Evolutionary conservation across 2,329 filamentous ascomycete genomes (phyloP), one percentile per base, ranked within the genome.

Genomic region (Botrytis fragariae): DNA sequence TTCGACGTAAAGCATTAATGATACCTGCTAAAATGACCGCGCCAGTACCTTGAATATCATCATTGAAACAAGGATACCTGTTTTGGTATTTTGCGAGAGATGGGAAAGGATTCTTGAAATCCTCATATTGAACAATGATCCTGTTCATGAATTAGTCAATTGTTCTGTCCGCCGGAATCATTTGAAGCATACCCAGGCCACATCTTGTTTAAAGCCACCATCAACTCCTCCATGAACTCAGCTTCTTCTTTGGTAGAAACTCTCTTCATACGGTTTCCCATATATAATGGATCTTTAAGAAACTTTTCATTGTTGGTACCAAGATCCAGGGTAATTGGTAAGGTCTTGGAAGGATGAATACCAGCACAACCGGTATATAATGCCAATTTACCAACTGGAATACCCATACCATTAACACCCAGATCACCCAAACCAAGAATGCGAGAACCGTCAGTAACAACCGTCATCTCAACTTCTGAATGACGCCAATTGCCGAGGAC

Each of bases 11-110:
- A 0, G 89, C 93, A 0, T 93, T 89, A 83, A 93, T 90, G 76
- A 97, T 90, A 3, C 92, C 93, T 0, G 93, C 93, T 0, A 97
- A 86, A 0, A 94, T 95, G 1, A 97, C 93, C 73, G 93, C 95
- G 0, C 94, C 94, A 0, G 94, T 97, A 1, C 94, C 94, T 81
- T 97, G 93, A 0, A 97, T 91, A 81, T 97, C 94, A 74, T 97
- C 94, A 79, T 97, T 97, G 85, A 97, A 97, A 81, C 93, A 96
- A 0, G 93, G 87, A n/a, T 95, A 91, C 71, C 92, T 81, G 0
- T 90, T 85, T 3, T 91, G 88, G 78, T 95, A 97, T 65, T 86
- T 88, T 74, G 96, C 92, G 0, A 97, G 85, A 0, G 93, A 74
- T 51, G 78, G 78, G 72, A 79, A 81, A 16, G 79, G 79, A 69